A percentile compares a stretch with the other conserved stretches of the same genome.
These are phyloP conservation scores for Lichenothelia convexa DNA, from an alignment of 495 filamentous ascomycete species.

Conservation along the genomic window DNA sequence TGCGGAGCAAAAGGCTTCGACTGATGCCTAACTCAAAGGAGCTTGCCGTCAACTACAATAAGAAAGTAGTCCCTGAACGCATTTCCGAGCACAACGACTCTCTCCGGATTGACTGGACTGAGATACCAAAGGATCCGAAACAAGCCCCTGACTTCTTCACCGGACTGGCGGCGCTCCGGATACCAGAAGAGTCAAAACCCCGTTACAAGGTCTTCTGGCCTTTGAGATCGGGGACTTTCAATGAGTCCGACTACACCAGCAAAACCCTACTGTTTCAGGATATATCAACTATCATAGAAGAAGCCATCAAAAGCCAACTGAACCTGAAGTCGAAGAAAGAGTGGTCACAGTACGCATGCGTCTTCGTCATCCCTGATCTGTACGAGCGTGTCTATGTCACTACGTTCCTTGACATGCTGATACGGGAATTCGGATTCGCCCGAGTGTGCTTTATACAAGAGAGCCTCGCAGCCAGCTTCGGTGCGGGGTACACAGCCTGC, in stretches of 20 bases:
- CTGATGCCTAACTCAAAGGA: constrained; percentile 93
- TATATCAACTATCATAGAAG: constrained; percentile 68
- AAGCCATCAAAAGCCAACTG: constrained; percentile 67
- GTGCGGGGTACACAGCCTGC: constrained; percentile 79
- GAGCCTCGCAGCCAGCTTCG: constrained; percentile 82
- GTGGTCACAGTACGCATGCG: constrained; percentile 81
- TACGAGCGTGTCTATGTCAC: constrained; percentile 88
- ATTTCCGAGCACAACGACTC: constrained; percentile 92
- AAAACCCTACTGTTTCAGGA: constrained; percentile 65
- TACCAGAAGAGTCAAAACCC: constrained; percentile 77
- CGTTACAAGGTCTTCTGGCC: constrained; percentile 88
- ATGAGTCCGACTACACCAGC: constrained; percentile 70
- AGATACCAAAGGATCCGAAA: constrained; percentile 39
- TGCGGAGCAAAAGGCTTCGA: constrained; percentile 81
- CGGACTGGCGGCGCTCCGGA: constrained; percentile 62
- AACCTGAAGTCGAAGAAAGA: constrained; percentile 57
- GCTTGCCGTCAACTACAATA: constrained; percentile 80
- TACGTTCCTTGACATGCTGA: constrained; percentile 61
- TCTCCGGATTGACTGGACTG: constrained; percentile 86
- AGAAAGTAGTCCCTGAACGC: constrained; percentile 55
- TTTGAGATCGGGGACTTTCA: constrained; percentile 66
- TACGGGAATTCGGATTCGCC: constrained; percentile 75
- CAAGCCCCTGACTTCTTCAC: constrained; percentile 54
- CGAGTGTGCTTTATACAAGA: constrained; percentile 89
- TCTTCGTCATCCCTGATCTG: constrained; percentile 86